Evolutionary conservation across 768 basidiomycete species (phyloP), one percentile per base, ranked within the genome.

Genomic region (Gymnopilus junonius): DNA sequence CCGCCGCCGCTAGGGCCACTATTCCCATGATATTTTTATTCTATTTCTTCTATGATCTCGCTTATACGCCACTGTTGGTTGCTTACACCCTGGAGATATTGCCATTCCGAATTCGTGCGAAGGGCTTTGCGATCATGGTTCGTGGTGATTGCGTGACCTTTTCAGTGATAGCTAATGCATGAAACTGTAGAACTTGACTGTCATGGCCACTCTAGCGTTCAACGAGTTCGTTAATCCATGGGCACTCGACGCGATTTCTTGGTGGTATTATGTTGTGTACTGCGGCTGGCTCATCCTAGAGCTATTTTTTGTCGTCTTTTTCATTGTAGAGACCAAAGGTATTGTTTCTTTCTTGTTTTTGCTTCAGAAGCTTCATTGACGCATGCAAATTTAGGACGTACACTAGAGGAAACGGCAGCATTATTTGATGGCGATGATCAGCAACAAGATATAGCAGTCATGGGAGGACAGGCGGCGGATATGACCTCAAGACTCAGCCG

Each of bases 171-270:
- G 21, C 37, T 37, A 1, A 51, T 70, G 57, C 54, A 58, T 3
- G 40, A 43, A 25, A 29, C 42, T 64, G 40, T 66, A 89, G 88
- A 90, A 88, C 71, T 75, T 91, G 55, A 79, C 80, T 4, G 79
- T 91, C 29, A 87, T 85, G 69, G 77, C 90, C 37, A 85, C 89
- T 1, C 78, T 91, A 27, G 88, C 91, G 2, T 89, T 94, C 75
- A 94, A 91, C 68, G 89, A 90, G 70, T 90, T 92, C 58, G 85
- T 92, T 51, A 93, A 93, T 67, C 91, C 92, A 7, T 86, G 88
- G 79, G 92, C 92, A 1, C 76, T 94, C 23, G 75, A 79, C 4
- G 79, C 79, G 10, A 81, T 87, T 21, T 80, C 80, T 55, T 87
- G 86, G 85, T 80, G 81, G 76, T 86, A 87, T 61, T 88, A 89